A percentile compares a stretch with the other conserved stretches of the same genome.
Conservation (phyloP, 768 basidiomycete species). For the Gymnopilus junonius region DNA sequence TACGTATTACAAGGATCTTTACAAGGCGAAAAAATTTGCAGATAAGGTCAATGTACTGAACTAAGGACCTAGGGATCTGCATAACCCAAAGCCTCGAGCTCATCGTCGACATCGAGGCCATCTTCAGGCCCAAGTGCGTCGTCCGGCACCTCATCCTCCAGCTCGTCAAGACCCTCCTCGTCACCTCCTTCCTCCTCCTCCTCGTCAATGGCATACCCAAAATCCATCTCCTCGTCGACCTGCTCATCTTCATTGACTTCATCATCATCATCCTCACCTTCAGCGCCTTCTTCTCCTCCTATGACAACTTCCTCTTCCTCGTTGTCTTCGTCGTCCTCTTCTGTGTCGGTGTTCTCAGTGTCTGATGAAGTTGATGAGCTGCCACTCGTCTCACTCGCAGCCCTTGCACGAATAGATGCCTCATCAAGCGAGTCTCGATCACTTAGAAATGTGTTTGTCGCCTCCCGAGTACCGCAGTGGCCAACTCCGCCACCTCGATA, state of each 20-base stretch:
- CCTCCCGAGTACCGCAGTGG: background rate
- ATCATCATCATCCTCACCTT: background rate
- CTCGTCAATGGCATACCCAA: background rate
- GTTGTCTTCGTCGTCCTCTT: background rate
- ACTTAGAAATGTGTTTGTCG: background rate
- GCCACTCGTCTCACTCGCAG: background rate
- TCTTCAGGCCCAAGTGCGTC: no score
- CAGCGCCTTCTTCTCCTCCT: background rate
- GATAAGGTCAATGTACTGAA: background rate
- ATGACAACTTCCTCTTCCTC: background rate
- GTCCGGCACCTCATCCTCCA: background rate
- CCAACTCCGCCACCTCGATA: slow-evolving; percentile 21
- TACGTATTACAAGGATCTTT: background rate
- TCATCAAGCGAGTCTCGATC: slow-evolving; percentile 1
- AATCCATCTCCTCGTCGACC: no score
- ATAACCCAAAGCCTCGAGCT: background rate
- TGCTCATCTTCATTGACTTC: background rate
- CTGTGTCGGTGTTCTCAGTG: background rate
- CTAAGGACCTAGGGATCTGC: background rate
- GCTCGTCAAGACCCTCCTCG: background rate
- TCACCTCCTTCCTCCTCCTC: background rate
- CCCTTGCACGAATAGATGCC: background rate
- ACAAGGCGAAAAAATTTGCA: background rate
- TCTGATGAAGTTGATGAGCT: background rate
- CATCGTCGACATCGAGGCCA: background rate